Conservation (phyloP, 2,329 filamentous ascomycete species). For the Neopestalotiopsis clavispora region DNA sequence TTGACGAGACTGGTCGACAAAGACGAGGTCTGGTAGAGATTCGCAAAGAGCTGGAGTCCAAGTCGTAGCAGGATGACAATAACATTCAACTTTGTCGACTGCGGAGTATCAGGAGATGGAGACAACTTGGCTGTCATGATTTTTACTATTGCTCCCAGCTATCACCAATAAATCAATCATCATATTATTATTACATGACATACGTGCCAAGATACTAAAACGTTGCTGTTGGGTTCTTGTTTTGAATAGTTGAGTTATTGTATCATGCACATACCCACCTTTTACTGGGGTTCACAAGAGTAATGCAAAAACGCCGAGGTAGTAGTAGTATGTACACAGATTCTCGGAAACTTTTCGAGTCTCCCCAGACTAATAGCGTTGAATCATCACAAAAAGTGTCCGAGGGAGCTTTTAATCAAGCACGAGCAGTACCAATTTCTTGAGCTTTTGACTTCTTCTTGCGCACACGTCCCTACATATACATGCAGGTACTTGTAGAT, state of each 20-base stretch:
- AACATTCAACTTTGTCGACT: background rate
- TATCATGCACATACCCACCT: too few relatives aligned
- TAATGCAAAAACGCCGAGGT: background rate
- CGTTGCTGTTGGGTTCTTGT: too few relatives aligned
- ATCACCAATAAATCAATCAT: too few relatives aligned
- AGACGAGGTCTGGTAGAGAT: background rate
- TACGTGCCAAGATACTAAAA: too few relatives aligned
- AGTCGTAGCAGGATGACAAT: background rate
- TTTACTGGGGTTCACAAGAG: background rate
- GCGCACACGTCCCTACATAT: background rate
- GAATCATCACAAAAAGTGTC: background rate
- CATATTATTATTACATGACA: too few relatives aligned
- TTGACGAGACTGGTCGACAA: slow-evolving; percentile 41
- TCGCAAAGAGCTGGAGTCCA: background rate
- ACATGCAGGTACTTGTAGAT: background rate
- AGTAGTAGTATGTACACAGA: background rate
- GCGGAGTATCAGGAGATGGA: too few relatives aligned
- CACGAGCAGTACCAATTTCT: background rate
- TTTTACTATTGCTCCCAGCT: too few relatives aligned
- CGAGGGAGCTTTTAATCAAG: background rate
- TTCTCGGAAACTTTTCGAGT: background rate
- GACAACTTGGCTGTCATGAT: too few relatives aligned
- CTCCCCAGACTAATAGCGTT: background rate
- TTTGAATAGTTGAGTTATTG: too few relatives aligned
- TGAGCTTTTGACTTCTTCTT: background rate